These are phyloP conservation scores for Trapa bicornis DNA, from an alignment of 345 rosid species.

Conservation along the genomic window DNA sequence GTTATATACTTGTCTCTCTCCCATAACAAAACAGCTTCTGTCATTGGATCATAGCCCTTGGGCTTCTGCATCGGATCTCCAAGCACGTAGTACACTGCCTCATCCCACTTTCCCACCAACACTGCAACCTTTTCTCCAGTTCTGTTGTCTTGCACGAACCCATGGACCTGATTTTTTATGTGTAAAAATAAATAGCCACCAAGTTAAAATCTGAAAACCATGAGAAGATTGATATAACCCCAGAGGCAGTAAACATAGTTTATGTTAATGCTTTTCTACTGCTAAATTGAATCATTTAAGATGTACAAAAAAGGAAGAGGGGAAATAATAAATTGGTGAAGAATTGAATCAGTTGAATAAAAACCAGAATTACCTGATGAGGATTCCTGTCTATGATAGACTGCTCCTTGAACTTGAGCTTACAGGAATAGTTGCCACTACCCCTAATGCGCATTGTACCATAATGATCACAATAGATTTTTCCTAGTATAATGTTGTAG, in stretches of 20 bases:
- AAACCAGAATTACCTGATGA: slow-evolving; percentile 53
- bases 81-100: slow-evolving; percentile 82
- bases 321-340: no score
- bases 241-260: no score
- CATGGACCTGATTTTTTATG: slow-evolving; percentile 55
- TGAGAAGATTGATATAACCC: no score
- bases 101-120: slow-evolving; percentile 98
- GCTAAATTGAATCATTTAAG: no score
- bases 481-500: slow-evolving; percentile 91
- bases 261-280: no score
- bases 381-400: slow-evolving; percentile 95
- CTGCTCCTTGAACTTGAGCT: slow-evolving; percentile 97
- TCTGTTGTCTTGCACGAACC: slow-evolving; percentile 89
- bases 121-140: slow-evolving; percentile 95
- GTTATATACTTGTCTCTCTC: slow-evolving; percentile 62
- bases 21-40: slow-evolving; percentile 91
- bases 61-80: slow-evolving; percentile 89
- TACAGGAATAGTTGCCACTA: slow-evolving; percentile 71
- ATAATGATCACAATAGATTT: slow-evolving; percentile 91
- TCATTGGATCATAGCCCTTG: slow-evolving; percentile 92
- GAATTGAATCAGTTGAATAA: neutral
- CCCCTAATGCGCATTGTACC: slow-evolving; percentile 95
- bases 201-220: neutral
- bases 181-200: neutral
- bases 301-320: neutral